Conservation (phyloP, 805 yeast genomes). For the Candida silvicultrix region DNA sequence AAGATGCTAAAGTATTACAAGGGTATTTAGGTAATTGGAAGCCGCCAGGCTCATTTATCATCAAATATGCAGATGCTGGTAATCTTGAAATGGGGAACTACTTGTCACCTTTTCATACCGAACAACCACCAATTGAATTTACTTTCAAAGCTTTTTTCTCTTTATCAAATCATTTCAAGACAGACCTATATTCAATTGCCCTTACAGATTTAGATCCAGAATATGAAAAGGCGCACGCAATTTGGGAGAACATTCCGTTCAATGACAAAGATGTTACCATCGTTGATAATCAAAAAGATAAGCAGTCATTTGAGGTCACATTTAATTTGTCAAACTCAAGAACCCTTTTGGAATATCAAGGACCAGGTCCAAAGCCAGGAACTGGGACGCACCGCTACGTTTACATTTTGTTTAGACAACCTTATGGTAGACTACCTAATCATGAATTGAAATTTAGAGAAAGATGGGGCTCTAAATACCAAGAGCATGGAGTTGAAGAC, state of each 20-base stretch:
- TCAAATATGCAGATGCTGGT: slow-evolving; percentile 4
- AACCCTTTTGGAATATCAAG: slow-evolving; percentile 3
- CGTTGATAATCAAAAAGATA: not conserved
- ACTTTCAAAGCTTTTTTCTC: slow-evolving; percentile 12
- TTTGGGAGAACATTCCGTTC: slow-evolving; percentile 14
- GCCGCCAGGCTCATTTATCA: not conserved
- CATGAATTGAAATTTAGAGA: slow-evolving; percentile 13
- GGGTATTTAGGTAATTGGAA: not conserved
- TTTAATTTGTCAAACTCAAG: not conserved
- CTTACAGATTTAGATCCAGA: slow-evolving; percentile 12
- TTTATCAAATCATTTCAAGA: slow-evolving; percentile 1
- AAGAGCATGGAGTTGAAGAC: slow-evolving; percentile 14
- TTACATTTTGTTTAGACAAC: slow-evolving; percentile 15
- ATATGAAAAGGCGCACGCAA: slow-evolving; percentile 10
- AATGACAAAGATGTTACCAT: slow-evolving; percentile 2
- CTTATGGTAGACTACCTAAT: slow-evolving; percentile 10
- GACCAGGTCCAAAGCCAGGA: slow-evolving; percentile 11
- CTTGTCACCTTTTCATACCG: slow-evolving; percentile 11
- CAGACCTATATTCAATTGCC: slow-evolving; percentile 7
- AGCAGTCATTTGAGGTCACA: not conserved
- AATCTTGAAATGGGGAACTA: slow-evolving; percentile 13
- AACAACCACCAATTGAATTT: slow-evolving; percentile 8
- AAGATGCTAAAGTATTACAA: not conserved
- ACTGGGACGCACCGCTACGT: slow-evolving; percentile 13
- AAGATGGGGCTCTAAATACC: slow-evolving; percentile 17